Conservation (phyloP, 192 early-diverging fungal species). For the Backusella morwellensis region DNA sequence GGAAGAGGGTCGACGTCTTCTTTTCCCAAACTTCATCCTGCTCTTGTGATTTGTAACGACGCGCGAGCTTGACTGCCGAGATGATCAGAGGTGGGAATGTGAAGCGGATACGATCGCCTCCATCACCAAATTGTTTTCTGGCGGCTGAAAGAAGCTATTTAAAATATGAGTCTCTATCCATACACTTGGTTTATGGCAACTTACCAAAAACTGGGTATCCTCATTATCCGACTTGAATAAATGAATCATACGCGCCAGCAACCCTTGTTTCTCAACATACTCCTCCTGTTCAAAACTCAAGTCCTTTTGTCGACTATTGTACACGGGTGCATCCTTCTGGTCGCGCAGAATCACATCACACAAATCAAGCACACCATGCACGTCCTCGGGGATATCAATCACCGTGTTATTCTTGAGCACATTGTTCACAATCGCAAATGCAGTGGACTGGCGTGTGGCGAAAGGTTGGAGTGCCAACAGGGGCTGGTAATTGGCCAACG, state of each 20-base stretch:
- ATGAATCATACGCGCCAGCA: conserved; percentile 80
- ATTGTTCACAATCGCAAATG: conserved; percentile 72
- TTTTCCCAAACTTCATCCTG: conserved; percentile 63
- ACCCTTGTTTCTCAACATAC: conserved; percentile 88
- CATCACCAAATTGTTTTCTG: conserved; percentile 84
- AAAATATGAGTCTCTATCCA: background rate
- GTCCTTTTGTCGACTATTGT: conserved; percentile 34
- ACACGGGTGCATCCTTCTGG: conserved; percentile 63
- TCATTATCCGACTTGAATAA: conserved; percentile 68
- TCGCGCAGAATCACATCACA: conserved; percentile 79
- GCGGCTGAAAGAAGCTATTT: conserved; percentile 73
- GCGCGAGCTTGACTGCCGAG: conserved; percentile 63
- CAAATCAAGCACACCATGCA: conserved; percentile 77
- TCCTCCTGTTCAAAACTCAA: conserved; percentile 79
- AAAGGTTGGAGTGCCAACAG: conserved; percentile 83
- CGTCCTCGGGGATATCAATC: conserved; percentile 68
- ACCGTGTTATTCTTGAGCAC: conserved; percentile 69
- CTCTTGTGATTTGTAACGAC: conserved; percentile 49
- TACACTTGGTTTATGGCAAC: no score
- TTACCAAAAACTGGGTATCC: conserved; percentile 76
- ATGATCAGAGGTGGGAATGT: conserved; percentile 90
- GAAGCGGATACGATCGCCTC: conserved; percentile 89
- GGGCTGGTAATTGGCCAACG: conserved; percentile 78
- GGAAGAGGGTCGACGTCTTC: conserved; percentile 73
- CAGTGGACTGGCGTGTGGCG: conserved; percentile 78